Base-by-base conservation (phyloP, 495 filamentous ascomycete species). In the Bathelium albidoporum region DNA sequence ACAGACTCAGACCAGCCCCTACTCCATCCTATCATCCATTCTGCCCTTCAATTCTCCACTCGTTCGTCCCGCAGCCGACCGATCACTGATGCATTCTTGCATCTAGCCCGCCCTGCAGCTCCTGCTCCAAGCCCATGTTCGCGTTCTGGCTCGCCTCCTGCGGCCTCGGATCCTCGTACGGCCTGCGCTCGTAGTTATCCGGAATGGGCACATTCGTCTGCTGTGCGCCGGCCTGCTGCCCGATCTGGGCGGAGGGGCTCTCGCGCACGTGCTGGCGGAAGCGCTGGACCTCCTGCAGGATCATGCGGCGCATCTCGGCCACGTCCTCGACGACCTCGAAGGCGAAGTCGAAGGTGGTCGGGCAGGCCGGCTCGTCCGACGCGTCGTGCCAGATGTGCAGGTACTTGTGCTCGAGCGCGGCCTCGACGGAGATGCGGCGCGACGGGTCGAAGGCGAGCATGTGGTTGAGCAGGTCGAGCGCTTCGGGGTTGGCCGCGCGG, bases 401-500 rank as follows among this genome's bases (percentile, higher is more conserved):
- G 78, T 98, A 98, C 10, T 88, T 89, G 78, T 98, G 94, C 78
- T 97, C 91, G 59, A 98, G 82, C 11, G 94, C 94, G 69, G 89
- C 83, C 74, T 97, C 94, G 64, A 97, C 94, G 32, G 87, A 87
- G 77, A 98, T 89, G 70, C 94, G 89, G 29, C 85, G 85, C 18
- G 89, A 89, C 0, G 94, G 94, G 73, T 98, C 95, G 74, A 98
- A 98, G 16, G 95, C 91, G 1, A 98, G 83, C 95, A 98, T 97
- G 67, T 85, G 85, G 80, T 97, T 90, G 36, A 98, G 84, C 18
- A 98, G 85, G 71, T 97, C 91, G 59, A 98, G 84, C 18, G 94
- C 95, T 68, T 97, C 94, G 2, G 90, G 90, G 78, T 98, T 98
- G 70, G 95, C 95, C 70, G 89, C 88, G 64, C 89, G 88, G 85